Base-by-base conservation (phyloP, 1,139 yeast genomes). In the Yamadazyma dushanensis region DNA sequence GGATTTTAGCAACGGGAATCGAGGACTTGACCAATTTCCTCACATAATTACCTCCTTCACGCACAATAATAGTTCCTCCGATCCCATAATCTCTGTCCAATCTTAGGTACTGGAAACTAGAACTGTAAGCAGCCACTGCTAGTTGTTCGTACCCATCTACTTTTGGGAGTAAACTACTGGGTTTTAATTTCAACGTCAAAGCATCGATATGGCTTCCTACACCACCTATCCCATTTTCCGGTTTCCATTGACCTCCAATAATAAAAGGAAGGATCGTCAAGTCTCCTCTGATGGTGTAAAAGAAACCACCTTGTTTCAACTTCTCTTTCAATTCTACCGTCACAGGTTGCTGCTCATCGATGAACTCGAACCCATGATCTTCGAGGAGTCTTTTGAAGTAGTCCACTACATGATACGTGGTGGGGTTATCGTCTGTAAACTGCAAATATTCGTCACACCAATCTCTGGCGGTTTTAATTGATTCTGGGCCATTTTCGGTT, bases 121-220 rank as follows among this genome's bases (percentile, higher is more conserved):
- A 83, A 13, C 82, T 77, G 52, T 81, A 81, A 3, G 83, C 82
- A 1, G 86, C 83, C 13, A 80, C 84, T 1, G 84, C 86, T 25
- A 81, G 60, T 25, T 77, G 53, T 35, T 79, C 80, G 54, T 75
- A 81, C 8, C 86, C 85, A 26, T 78, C 80, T 8, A 76, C 70
- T 15, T 59, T 53, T 8, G 55, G 48, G 44, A 72, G 71, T 35
- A 58, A 56, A 6, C 83, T 76, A 32, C 62, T 60, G 1, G 87
- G 87, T 56, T 80, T 80, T 51, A 80, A 58, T 43, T 75, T 70
- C 10, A 73, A 73, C 8, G 82, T 70, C 38, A 80, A 59, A 0
- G 84, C 68, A 56, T 81, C 87, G 32, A 77, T 67, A 51, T 81
- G 88, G 23, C 76, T 59, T 1, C 82, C 86, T 39, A 80, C 70